Conservation (phyloP, 139 green algal species). For the Chlamydomonas applanata region DNA sequence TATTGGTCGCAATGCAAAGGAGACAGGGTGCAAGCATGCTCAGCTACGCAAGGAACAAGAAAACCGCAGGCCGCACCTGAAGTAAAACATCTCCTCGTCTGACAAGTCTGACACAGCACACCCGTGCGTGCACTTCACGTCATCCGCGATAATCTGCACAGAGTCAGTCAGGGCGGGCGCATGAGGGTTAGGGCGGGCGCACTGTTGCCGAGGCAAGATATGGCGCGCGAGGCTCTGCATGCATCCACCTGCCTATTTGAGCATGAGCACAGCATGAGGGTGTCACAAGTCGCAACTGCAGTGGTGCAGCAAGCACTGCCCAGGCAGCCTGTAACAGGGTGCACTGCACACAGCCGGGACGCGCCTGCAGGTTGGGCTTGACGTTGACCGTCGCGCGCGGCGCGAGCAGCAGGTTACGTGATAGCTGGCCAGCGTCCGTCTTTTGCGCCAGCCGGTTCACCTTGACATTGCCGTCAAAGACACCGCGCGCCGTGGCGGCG, state of each 20-base stretch:
- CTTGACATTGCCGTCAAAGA: conserved; percentile 97
- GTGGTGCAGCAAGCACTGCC: no score
- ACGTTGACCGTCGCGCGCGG: conserved; percentile 93
- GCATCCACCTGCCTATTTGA: no score
- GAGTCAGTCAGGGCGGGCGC: no score
- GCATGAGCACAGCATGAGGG: no score
- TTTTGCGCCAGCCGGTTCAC: conserved; percentile 91
- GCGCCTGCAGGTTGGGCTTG: conserved; percentile 92
- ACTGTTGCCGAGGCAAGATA: no score
- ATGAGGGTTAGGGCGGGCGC: no score
- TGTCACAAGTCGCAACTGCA: no score
- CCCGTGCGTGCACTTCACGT: conserved; percentile 99
- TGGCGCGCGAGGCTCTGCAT: no score
- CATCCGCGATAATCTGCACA: conserved; percentile 94
- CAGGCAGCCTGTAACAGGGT: background rate
- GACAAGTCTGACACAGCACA: conserved; percentile 94
- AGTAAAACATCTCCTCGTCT: conserved; percentile 98
- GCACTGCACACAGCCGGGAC: background rate
- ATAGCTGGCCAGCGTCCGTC: conserved; percentile 94
- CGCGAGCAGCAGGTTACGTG: conserved; percentile 91
- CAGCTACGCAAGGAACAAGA: no score
- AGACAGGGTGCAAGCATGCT: no score
- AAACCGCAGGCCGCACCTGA: no score
- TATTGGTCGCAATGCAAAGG: no score
- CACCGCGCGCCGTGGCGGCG: conserved; percentile 64